Percentiles rank a stretch among this genome's conserved stretches.
These are phyloP conservation scores for Chaetomiaceae sp. DNA, from an alignment of 2,329 filamentous ascomycete genomes.

Conservation along the genomic window DNA sequence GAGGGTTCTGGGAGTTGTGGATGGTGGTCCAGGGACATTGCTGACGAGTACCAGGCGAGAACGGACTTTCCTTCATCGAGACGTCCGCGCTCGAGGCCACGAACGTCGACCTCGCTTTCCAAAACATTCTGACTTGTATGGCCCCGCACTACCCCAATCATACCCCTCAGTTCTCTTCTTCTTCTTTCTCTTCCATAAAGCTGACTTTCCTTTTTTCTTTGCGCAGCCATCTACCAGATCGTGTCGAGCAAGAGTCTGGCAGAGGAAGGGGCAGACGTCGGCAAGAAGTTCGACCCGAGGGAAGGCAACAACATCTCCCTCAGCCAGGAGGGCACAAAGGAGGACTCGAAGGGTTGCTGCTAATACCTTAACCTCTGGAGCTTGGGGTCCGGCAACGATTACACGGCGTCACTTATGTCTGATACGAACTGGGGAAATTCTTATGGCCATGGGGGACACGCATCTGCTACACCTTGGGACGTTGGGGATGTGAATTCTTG, in stretches of 20 bases:
- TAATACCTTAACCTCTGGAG: no score
- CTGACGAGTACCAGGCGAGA: conserved; percentile 64
- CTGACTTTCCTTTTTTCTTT: conserved; percentile 1
- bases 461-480: conserved; percentile 25
- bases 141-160: conserved; percentile 14
- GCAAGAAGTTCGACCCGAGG: conserved; percentile 63
- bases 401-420: conserved; percentile 32
- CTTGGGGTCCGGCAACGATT: conserved; percentile 27
- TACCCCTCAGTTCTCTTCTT: background rate
- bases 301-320: conserved; percentile 75
- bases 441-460: conserved; percentile 27
- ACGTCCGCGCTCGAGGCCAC: conserved; percentile 97
- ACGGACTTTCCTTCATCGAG: conserved; percentile 98
- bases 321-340: conserved; percentile 57
- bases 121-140: conserved; percentile 97
- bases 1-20: background rate
- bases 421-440: conserved; percentile 26
- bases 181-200: background rate
- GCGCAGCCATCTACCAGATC: conserved; percentile 96
- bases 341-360: conserved; percentile 26
- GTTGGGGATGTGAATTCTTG: conserved; percentile 17
- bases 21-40: background rate
- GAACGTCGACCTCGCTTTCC: conserved; percentile 98
- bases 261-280: conserved; percentile 68
- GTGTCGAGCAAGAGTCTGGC: conserved; percentile 97